Base-by-base conservation (phyloP, 768 basidiomycete genomes). In the Russula emetica region DNA sequence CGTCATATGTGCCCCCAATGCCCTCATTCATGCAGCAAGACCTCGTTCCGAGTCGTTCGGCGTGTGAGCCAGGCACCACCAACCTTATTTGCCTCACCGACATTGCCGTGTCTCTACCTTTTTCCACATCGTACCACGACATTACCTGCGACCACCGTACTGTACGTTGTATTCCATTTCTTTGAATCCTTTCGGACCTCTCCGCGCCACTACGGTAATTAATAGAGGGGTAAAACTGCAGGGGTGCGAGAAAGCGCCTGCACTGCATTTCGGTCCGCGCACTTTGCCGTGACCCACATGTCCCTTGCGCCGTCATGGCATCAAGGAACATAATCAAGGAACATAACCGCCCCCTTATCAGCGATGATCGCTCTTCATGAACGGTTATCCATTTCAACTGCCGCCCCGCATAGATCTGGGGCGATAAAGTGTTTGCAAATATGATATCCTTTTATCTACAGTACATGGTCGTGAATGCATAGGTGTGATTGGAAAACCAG, bases 1-100 rank as follows among this genome's bases (percentile, higher is more conserved):
- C 62, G 62, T 63, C 62, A 63, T 54, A 34, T 36, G 44, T 47
- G 32, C 62, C 62, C 62, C 45, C 52, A 63, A 38, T 63, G 44
- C n/a, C 42, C 44, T 45, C 44, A 45, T 45, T 3, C 24, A 13
- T 24, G 28, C 28, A 53, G 28, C 40, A 8, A 40, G 44, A 26
- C 61, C 34, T 62, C 49, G 7, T 6, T 42, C 49, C 10, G 49
- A 18, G 42, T 63, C 50, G 11, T 6, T 42, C 32, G 10, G 55
- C 22, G 42, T 45, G 26, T 13, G n/a, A 49, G 16, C 42, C 45
- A 64, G 62, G 62, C 57, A 63, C 62, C 53, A 11, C 22, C 44
- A 63, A 63, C 42, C 42, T 47, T 58, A 36, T 58, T 63, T 40
- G 9, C 20, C 22, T 18, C 50, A 45, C 36, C 55, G 53, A 57